Evolutionary conservation across 2,329 filamentous ascomycete genomes (phyloP), one percentile per base, ranked within the genome.

Genomic region (Aspergillus ustus): DNA sequence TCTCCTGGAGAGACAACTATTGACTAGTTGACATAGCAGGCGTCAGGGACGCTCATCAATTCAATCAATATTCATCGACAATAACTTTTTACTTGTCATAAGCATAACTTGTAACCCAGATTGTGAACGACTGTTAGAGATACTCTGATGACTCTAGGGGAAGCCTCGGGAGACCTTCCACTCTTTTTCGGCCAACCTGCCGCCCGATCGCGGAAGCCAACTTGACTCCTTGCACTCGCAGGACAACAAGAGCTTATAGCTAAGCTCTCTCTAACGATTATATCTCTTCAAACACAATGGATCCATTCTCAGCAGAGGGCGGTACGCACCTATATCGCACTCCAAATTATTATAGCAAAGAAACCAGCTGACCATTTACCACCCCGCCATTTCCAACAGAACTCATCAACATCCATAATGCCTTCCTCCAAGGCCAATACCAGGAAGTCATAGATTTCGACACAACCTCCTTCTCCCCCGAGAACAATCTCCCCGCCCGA

Each of bases 401-500:
- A 78, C 85, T 89, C 71, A 83, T 88, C 73, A 88, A 87, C 81
- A 86, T 89, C 73, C 85, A 87, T 80, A 87, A 84, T 72, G 85
- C 86, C 74, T 88, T 88, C 80, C 83, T 87, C 78, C 85, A 87
- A 77, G 93, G 91, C 74, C 93, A 96, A 83, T 97, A 92, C 84
- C 86, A 91, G 73, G 84, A 89, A 73, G 93, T 96, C 66, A 79
- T 96, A 78, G 90, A 95, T 81, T 96, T 93, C 80, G 90, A 96
- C 78, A 90, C 88, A 48, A 88, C 90, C 6, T 83, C 88, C 62
- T 90, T 98, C 73, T 95, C 91, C 49, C 69, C 88, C 66, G 87
- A 90, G 71, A 97, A 97, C 80, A 83, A 84, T 51, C 83, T 93
- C 15, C 87, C 92, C 46, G 91, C 91, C 45, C 89, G 89, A 61